Conservation (phyloP, 257 asterid genomes). For the Solanum lycopersicoides region DNA sequence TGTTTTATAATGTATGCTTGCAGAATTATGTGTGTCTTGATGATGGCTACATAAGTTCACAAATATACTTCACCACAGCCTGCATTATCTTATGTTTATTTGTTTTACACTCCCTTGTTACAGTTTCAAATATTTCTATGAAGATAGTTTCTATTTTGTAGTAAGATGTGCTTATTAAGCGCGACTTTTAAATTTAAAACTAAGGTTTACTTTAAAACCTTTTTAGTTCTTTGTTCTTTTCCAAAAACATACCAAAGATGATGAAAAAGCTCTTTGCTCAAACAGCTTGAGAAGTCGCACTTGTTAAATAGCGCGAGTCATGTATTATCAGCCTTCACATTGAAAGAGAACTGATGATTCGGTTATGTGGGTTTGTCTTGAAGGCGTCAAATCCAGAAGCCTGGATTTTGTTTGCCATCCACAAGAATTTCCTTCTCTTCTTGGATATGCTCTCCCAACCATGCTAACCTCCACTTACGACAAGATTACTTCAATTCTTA, state of each 20-base stretch:
- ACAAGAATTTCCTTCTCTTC: background rate
- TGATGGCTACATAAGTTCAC: background rate
- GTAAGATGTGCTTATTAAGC: background rate
- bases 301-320: background rate
- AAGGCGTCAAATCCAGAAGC: background rate
- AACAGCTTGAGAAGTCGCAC: background rate
- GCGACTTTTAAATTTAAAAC: background rate
- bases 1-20: background rate
- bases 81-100: background rate
- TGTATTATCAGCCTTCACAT: background rate
- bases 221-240: background rate
- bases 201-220: background rate
- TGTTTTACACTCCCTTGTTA: background rate
- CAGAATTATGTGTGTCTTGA: background rate
- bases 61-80: background rate
- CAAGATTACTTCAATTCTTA: background rate
- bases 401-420: background rate
- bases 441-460: background rate
- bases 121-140: background rate
- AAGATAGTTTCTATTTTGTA: background rate
- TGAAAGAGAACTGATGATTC: background rate
- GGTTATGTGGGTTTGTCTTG: background rate
- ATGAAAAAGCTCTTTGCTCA: background rate
- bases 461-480: background rate
- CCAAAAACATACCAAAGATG: background rate